phyloP scores from a whole-genome alignment of 306 rosid species.

The Pyrus communis region DNA sequence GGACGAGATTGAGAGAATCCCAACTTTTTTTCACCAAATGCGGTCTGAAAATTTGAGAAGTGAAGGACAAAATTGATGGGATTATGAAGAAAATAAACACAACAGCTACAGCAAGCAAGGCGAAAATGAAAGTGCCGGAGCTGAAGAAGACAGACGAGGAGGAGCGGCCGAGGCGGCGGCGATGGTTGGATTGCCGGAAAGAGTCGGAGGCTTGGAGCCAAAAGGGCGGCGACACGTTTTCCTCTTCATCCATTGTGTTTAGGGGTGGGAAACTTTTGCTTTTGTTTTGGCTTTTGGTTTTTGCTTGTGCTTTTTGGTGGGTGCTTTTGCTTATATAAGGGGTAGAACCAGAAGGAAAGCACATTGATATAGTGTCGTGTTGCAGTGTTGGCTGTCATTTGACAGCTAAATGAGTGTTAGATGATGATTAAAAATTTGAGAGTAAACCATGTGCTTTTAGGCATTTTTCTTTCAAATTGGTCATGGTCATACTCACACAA shows the following conservation, averaged over 20 bases:
- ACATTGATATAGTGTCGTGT: background rate
- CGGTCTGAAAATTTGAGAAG: conserved; percentile 49
- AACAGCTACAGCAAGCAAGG: conserved; percentile 32
- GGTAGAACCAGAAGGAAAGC: background rate
- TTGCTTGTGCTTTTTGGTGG: background rate
- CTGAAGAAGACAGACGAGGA: conserved; percentile 39
- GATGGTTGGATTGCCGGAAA: background rate
- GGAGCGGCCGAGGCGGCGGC: conserved; percentile 31
- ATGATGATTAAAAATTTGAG: background rate
- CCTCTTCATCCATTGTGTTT: conserved; percentile 41
- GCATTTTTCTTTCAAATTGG: background rate
- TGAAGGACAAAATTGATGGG: conserved; percentile 50
- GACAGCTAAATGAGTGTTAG: conserved; percentile 28
- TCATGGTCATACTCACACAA: background rate
- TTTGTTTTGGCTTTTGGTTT: background rate
- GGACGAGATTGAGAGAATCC: conserved; percentile 69
- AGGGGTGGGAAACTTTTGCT: background rate
- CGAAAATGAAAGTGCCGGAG: conserved; percentile 43
- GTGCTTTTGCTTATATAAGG: background rate
- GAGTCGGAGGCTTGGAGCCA: conserved; percentile 39
- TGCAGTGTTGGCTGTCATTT: conserved; percentile 35
- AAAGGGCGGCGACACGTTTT: conserved; percentile 36
- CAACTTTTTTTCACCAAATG: conserved; percentile 62
- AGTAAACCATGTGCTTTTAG: conserved; percentile 21
- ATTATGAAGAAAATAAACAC: conserved; percentile 36